phyloP scores from a whole-genome alignment of 495 filamentous ascomycete species.

The Amorphotheca resinae region DNA sequence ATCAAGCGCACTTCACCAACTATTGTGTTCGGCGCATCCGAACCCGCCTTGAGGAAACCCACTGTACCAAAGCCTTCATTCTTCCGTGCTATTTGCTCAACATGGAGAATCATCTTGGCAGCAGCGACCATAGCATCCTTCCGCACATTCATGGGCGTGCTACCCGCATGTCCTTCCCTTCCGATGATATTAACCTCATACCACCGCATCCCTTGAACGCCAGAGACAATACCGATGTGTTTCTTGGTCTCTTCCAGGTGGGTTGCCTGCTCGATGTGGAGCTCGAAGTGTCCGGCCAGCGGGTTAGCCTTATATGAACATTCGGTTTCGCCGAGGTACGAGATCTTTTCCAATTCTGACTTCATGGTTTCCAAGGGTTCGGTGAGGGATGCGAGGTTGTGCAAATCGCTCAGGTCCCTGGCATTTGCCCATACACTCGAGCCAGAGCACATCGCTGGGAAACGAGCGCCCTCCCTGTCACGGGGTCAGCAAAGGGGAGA shows the following conservation, averaged over 20 bases:
- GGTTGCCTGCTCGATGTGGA: conserved; percentile 75
- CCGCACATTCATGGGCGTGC: conserved; percentile 46
- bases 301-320: conserved; percentile 47
- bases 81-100: not conserved
- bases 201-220: conserved; percentile 60
- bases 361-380: conserved; percentile 33
- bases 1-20: not conserved
- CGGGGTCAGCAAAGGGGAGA: not conserved
- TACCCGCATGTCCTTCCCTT: conserved; percentile 59
- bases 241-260: conserved; percentile 47
- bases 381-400: not conserved
- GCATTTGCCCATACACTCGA: conserved; percentile 63
- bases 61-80: not conserved
- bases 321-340: conserved; percentile 48
- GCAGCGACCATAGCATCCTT: conserved; percentile 56
- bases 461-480: conserved; percentile 57
- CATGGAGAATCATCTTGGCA: conserved; percentile 43
- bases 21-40: not conserved
- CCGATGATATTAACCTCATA: conserved; percentile 52
- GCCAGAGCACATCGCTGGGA: conserved; percentile 62
- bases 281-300: conserved; percentile 68
- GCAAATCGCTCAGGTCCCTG: not conserved
- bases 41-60: not conserved
- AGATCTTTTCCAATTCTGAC: conserved; percentile 53
- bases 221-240: conserved; percentile 63